Evolutionary conservation across 352 stramenopile species (phyloP).

Genomic region (Pythium brassicae): DNA sequence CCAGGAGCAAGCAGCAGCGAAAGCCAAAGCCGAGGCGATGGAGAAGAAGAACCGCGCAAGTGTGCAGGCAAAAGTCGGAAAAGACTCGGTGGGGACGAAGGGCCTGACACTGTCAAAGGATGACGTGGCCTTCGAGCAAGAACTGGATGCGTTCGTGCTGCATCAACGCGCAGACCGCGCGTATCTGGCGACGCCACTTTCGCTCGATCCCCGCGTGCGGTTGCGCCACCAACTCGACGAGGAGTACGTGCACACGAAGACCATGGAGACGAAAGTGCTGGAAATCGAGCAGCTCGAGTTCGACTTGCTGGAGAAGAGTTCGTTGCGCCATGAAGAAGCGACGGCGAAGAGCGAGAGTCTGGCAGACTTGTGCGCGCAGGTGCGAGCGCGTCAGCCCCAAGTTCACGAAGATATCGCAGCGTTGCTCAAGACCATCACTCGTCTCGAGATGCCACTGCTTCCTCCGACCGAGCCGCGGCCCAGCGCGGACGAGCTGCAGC

Average conservation of each 20-base stretch:
- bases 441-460: constrained; percentile 19
- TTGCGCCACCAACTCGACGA: constrained; percentile 36
- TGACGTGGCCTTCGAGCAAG: constrained; percentile 47
- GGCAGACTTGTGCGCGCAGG: constrained; percentile 24
- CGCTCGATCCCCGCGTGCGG: constrained; percentile 31
- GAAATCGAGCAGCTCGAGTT: constrained; percentile 58
- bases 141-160: constrained; percentile 43
- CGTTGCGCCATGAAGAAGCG: constrained; percentile 49
- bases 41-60: constrained; percentile 25
- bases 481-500: constrained; percentile 29
- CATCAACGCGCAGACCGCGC: constrained; percentile 37
- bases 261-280: constrained; percentile 41
- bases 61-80: constrained; percentile 31
- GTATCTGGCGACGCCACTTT: constrained; percentile 42
- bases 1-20: constrained; percentile 42
- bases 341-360: constrained; percentile 30
- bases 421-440: constrained; percentile 24
- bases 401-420: constrained; percentile 24
- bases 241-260: constrained; percentile 64
- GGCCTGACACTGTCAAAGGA: constrained; percentile 45
- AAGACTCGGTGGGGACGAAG: constrained; percentile 56
- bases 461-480: constrained; percentile 29
- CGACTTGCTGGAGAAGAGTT: constrained; percentile 60
- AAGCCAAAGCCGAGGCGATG: constrained; percentile 38
- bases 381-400: constrained; percentile 24